A percentile compares a stretch with the other conserved stretches of the same genome.
Conservation (phyloP, 1,139 yeast genomes). For the Blastobotrys persicus region DNA sequence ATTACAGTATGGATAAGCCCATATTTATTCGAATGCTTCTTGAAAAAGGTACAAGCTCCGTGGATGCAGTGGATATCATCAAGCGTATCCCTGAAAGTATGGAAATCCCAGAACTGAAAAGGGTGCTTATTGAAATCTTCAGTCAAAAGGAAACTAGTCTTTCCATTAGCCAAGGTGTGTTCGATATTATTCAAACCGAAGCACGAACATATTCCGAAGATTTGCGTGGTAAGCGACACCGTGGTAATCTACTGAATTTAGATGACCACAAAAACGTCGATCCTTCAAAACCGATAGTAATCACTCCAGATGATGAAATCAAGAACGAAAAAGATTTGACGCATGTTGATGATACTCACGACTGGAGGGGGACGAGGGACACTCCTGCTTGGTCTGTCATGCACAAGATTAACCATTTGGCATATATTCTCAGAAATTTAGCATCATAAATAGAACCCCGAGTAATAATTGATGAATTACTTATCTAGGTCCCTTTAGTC, state of each 20-base stretch:
- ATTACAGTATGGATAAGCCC: slow-evolving; percentile 70
- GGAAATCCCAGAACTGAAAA: slow-evolving; percentile 62
- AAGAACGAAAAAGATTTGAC: slow-evolving; percentile 35
- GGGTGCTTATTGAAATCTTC: slow-evolving; percentile 60
- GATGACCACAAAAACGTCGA: slow-evolving; percentile 20
- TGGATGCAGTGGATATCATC: slow-evolving; percentile 69
- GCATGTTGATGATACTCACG: slow-evolving; percentile 26
- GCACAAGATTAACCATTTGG: slow-evolving; percentile 37
- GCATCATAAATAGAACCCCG: too few species aligned
- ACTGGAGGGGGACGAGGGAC: slow-evolving; percentile 17
- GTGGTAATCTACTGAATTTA: slow-evolving; percentile 23
- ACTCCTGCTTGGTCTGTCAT: slow-evolving; percentile 30
- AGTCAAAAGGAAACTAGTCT: slow-evolving; percentile 62
- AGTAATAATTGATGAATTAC: not conserved
- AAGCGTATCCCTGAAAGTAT: slow-evolving; percentile 60
- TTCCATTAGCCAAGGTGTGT: slow-evolving; percentile 56
- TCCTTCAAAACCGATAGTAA: slow-evolving; percentile 20
- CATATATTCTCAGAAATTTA: slow-evolving; percentile 27
- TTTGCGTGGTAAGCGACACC: slow-evolving; percentile 20
- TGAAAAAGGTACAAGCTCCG: slow-evolving; percentile 49
- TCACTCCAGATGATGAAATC: slow-evolving; percentile 23
- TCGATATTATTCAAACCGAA: slow-evolving; percentile 61
- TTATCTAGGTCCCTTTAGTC: not conserved
- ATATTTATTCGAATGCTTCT: slow-evolving; percentile 70
- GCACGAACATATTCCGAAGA: slow-evolving; percentile 39